Evolutionary conservation across 1,284 basidiomycete genomes (phyloP).

Genomic region (Crocinoboletus sp.): DNA sequence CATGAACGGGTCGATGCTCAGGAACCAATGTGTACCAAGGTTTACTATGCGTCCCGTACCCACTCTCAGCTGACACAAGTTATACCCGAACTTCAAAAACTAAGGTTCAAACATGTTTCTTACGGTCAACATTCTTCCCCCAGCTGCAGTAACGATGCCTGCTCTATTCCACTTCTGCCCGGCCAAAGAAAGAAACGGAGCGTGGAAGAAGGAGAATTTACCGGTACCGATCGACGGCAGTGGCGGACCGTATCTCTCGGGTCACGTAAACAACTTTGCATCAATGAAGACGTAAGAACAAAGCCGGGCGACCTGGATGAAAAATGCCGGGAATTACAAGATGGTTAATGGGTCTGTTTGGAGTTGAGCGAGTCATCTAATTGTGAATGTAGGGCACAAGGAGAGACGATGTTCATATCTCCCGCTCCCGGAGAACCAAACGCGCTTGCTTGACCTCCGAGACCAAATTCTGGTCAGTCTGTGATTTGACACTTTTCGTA

Average conservation of each 20-base stretch:
- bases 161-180: neutral
- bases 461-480: constrained; percentile 79
- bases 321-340: constrained; percentile 83
- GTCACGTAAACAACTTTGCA: constrained; percentile 92
- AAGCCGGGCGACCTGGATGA: constrained; percentile 85
- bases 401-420: constrained; percentile 75
- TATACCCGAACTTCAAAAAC: constrained; percentile 78
- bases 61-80: constrained; percentile 95
- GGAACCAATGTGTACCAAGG: constrained; percentile 68
- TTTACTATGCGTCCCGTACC: constrained; percentile 93
- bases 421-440: constrained; percentile 72
- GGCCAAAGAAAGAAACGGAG: constrained; percentile 20
- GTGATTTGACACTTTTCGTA: neutral
- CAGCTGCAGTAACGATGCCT: constrained; percentile 10
- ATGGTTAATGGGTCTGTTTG: constrained; percentile 45
- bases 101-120: constrained; percentile 40
- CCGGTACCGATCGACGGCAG: constrained; percentile 23
- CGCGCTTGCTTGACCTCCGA: constrained; percentile 76
- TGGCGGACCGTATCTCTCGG: constrained; percentile 78
- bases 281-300: constrained; percentile 74
- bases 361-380: constrained; percentile 1
- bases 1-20: constrained; percentile 26
- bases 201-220: constrained; percentile 24
- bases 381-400: constrained; percentile 43
- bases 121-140: constrained; percentile 1